phyloP scores from a whole-genome alignment of 108 stramenopile genomes.

The Cylindrotheca closterium region DNA sequence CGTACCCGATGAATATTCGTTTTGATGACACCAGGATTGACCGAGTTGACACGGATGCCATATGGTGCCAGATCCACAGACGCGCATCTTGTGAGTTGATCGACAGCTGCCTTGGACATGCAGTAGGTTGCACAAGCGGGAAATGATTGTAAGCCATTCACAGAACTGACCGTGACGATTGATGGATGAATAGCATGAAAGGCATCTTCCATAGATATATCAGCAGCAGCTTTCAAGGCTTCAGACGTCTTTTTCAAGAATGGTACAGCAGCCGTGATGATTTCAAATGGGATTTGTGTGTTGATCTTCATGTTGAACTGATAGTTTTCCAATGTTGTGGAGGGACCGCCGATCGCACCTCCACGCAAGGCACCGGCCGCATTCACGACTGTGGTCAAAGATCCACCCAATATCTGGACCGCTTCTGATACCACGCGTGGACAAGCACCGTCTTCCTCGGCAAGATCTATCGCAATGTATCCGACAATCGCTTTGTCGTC shows the following conservation, averaged over 20 bases:
- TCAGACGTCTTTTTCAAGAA: conserved; percentile 48
- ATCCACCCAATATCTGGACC: conserved; percentile 32
- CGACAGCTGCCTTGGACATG: conserved; percentile 68
- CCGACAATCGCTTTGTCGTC: conserved; percentile 34
- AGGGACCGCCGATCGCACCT: conserved; percentile 50
- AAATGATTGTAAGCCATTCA: conserved; percentile 70
- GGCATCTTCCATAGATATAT: too few species aligned
- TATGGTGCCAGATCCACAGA: conserved; percentile 57
- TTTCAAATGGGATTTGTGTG: conserved; percentile 58
- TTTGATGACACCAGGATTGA: conserved; percentile 70
- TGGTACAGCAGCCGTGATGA: conserved; percentile 59
- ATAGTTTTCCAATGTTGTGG: conserved; percentile 46
- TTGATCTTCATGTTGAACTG: conserved; percentile 53
- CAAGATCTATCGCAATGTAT: conserved; percentile 48
- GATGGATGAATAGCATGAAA: too few species aligned
- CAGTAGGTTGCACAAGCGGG: conserved; percentile 55
- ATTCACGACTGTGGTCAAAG: conserved; percentile 52
- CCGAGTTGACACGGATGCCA: conserved; percentile 63
- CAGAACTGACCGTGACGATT: conserved; percentile 63
- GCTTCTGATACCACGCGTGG: conserved; percentile 43
- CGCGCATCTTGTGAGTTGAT: conserved; percentile 60
- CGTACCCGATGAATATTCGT: conserved; percentile 54
- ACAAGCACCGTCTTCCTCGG: conserved; percentile 33
- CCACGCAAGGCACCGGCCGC: conserved; percentile 52
- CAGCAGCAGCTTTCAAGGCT: conserved; percentile 2